phyloP scores from a whole-genome alignment of 306 rosid genomes.

The Cajanus cajan region DNA sequence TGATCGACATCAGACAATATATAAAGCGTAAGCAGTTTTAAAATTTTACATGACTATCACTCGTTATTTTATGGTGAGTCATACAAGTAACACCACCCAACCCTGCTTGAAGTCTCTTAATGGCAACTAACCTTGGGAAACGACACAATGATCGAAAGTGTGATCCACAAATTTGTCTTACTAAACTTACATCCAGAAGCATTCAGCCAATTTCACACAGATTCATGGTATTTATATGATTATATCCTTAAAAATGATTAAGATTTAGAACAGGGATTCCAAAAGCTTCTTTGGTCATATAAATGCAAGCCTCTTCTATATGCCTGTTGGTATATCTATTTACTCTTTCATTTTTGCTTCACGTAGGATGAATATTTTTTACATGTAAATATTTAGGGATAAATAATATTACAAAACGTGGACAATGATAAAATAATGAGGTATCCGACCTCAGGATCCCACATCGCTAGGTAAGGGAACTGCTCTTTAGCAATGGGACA shows the following conservation, averaged over 20 bases:
- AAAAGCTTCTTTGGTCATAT: background rate
- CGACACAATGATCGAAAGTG: background rate
- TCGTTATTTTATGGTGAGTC: too few species aligned
- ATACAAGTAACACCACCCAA: too few species aligned
- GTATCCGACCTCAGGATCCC: conserved; percentile 5
- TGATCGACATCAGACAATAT: too few species aligned
- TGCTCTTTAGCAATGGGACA: background rate
- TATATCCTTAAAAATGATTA: background rate
- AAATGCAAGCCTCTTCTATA: conserved; percentile 17
- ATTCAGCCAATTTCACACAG: background rate
- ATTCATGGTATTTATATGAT: conserved; percentile 5
- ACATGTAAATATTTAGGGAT: conserved; percentile 23
- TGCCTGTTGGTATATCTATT: conserved; percentile 22
- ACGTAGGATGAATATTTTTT: conserved; percentile 14
- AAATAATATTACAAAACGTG: conserved; percentile 20
- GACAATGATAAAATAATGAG: conserved; percentile 28
- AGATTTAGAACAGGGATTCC: background rate
- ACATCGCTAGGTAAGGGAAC: background rate
- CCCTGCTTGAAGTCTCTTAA: too few species aligned
- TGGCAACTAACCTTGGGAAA: too few species aligned
- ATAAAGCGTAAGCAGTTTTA: too few species aligned
- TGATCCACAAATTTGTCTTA: background rate
- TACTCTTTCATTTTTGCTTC: conserved; percentile 28
- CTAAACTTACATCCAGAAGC: background rate
- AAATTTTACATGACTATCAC: too few species aligned